Percentiles rank a stretch among this genome's conserved stretches.
These are phyloP conservation scores for Penicillium herquei DNA, from an alignment of 495 filamentous ascomycete genomes.

Conservation along the genomic window DNA sequence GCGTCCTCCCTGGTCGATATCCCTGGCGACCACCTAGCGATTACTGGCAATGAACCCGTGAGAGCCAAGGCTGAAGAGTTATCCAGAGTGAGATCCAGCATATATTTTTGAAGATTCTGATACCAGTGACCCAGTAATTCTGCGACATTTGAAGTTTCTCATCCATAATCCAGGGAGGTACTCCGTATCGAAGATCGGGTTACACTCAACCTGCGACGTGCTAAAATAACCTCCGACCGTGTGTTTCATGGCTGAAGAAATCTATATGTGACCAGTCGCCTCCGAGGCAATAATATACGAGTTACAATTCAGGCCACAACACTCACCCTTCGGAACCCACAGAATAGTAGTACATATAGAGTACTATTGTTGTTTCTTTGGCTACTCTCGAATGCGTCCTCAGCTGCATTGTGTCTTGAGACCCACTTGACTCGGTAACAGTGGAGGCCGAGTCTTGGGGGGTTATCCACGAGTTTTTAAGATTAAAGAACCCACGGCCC, in stretches of 20 bases:
- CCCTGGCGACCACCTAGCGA: background rate
- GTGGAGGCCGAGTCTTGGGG: background rate
- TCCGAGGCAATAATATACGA: background rate
- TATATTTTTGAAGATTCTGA: conserved; percentile 31
- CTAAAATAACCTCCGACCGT: conserved; percentile 2
- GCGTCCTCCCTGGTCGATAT: background rate
- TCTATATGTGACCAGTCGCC: background rate
- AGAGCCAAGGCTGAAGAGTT: conserved; percentile 16
- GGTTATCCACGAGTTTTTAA: conserved; percentile 1
- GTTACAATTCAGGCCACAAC: background rate
- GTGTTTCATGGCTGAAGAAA: background rate
- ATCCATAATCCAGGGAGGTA: background rate
- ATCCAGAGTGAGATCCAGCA: conserved; percentile 17
- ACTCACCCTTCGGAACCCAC: no score
- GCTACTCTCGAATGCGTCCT: background rate
- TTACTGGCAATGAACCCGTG: background rate
- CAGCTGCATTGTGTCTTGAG: background rate
- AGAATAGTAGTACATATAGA: no score
- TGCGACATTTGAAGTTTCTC: background rate
- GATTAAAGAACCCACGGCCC: conserved; percentile 1
- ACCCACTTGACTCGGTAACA: conserved; percentile 1
- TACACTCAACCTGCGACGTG: conserved; percentile 17
- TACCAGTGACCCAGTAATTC: background rate
- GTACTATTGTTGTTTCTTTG: no score
- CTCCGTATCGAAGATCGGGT: background rate